Evolutionary conservation across 768 basidiomycete genomes (phyloP), one percentile per base, ranked within the genome.

Genomic region (Leccinum obscurum): DNA sequence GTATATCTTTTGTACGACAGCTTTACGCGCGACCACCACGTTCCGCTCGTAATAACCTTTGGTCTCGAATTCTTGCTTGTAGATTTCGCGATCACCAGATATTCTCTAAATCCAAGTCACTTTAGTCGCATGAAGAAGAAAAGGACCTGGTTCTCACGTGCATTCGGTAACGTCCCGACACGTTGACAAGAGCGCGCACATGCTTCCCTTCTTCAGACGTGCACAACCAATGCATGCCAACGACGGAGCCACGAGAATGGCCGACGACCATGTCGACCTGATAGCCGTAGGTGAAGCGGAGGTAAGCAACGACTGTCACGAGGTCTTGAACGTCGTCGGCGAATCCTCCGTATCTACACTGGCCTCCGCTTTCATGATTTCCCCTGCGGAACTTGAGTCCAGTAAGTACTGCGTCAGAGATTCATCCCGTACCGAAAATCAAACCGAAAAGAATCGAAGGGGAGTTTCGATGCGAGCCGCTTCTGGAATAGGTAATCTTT

Each of bases 401-500:
- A 54, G 58, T 7, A 55, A 46, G 46, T 28, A 39, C 37, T 26
- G 34, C 20, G 50, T n/a, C 49, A 68, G 39, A 44, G 35, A 44
- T n/a, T 24, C 48, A 30, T 13, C 4, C 41, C 83, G 58, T 67
- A 92, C 90, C 90, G 84, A 75, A 94, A 94, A 72, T 94, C 92
- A 67, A 94, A 92, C 34, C 91, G 83, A 70, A 93, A 92, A 3
- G 90, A 92, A 71, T 94, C 92, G 24, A 90, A 67, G 0, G 89
- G 87, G 14, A 92, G 72, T 39, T 77, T 78, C 41, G 73, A 70
- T 3, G 89, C 89, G 20, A 93, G 83, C 14, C 81, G 83, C 68
- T 86, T 87, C 72, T 89, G 88, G 77, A 88, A 92, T 52, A 93
- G 71, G 75, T 93, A 93, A 70, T 93, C 88, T 66, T 92, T 92